A percentile compares a stretch with the other conserved stretches of the same genome.
These are phyloP conservation scores for Metschnikowia kofuensis DNA, from an alignment of 805 yeast species.

Conservation along the genomic window DNA sequence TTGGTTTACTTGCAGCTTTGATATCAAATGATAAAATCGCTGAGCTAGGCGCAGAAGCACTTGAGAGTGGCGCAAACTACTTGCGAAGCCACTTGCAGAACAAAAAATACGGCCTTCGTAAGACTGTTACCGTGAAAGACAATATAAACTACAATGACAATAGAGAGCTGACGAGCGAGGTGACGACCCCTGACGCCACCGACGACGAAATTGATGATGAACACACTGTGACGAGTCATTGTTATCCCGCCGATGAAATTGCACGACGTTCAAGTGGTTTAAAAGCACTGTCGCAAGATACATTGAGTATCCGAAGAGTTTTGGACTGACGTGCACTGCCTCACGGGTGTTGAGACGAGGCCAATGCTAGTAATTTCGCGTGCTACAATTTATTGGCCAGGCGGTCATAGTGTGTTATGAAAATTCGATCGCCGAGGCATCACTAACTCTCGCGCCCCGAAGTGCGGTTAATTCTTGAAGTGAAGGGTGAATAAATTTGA, in stretches of 20 bases:
- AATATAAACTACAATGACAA: background rate
- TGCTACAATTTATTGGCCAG: too few relatives aligned
- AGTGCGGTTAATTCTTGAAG: background rate
- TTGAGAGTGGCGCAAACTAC: constrained; percentile 12
- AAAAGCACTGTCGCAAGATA: background rate
- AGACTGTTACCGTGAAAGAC: background rate
- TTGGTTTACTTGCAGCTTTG: constrained; percentile 15
- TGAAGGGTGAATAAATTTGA: background rate
- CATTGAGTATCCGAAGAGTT: constrained; percentile 1
- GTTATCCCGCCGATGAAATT: background rate
- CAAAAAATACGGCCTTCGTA: constrained; percentile 5
- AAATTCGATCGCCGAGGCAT: background rate
- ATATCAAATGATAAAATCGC: constrained; percentile 12
- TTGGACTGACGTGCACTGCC: background rate
- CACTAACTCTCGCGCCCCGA: too few relatives aligned
- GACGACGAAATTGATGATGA: background rate
- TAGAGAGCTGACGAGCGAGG: constrained; percentile 5
- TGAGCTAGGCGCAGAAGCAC: constrained; percentile 7
- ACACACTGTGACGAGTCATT: background rate
- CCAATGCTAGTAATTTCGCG: background rate
- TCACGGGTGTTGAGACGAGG: background rate
- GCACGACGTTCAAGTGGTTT: background rate
- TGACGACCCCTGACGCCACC: constrained; percentile 12
- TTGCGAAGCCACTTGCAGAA: constrained; percentile 5
- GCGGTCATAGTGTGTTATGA: background rate